These are phyloP conservation scores for Phytophthora multivora DNA, from an alignment of 352 stramenopile species.

Conservation along the genomic window DNA sequence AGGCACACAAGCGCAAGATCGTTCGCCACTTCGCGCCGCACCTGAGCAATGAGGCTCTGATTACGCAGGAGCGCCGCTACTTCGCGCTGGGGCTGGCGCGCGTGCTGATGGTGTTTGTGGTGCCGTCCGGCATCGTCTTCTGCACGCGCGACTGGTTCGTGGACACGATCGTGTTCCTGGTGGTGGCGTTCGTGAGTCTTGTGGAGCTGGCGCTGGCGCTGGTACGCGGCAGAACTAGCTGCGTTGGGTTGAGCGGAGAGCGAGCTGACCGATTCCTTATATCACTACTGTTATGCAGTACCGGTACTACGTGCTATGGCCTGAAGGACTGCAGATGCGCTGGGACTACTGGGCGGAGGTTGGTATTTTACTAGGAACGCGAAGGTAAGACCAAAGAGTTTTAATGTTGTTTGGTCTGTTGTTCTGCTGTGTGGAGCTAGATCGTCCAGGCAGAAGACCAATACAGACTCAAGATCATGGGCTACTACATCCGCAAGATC, in stretches of 20 bases:
- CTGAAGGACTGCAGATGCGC: conserved; percentile 67
- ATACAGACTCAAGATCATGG: conserved; percentile 82
- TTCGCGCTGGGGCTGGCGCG: conserved; percentile 58
- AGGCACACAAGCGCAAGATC: conserved; percentile 74
- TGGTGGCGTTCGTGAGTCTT: conserved; percentile 56
- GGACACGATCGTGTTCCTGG: conserved; percentile 63
- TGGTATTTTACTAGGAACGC: background rate
- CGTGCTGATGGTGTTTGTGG: conserved; percentile 55
- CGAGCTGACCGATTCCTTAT: conserved; percentile 16
- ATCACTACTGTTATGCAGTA: conserved; percentile 45
- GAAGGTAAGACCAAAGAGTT: background rate
- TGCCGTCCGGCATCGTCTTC: conserved; percentile 54
- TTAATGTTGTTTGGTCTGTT: background rate
- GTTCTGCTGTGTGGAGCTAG: conserved; percentile 26
- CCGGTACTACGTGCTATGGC: conserved; percentile 72
- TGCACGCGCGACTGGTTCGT: conserved; percentile 60
- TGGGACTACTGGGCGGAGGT: conserved; percentile 82
- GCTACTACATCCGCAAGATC: conserved; percentile 88
- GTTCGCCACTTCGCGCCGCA: conserved; percentile 76
- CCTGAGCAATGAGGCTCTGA: conserved; percentile 55
- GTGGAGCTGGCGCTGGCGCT: conserved; percentile 57
- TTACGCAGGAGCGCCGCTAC: conserved; percentile 58
- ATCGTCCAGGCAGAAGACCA: conserved; percentile 71
- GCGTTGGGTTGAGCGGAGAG: background rate
- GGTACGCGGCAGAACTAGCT: conserved; percentile 30